Evolutionary conservation across 352 stramenopile genomes (phyloP).

Genomic region (Pythium coloratum): DNA sequence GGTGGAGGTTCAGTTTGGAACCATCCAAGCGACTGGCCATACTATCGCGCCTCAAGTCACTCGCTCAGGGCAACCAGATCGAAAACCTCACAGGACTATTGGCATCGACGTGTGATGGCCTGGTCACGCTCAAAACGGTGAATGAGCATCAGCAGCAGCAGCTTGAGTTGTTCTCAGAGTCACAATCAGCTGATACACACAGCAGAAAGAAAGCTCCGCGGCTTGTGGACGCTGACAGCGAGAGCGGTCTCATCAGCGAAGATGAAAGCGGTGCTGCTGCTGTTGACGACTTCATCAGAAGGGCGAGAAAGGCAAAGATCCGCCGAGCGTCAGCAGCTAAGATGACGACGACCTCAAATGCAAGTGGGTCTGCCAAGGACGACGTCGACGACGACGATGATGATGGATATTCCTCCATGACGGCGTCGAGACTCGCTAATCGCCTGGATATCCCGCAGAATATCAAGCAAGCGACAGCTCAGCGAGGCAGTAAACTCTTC

Average conservation of each 20-base stretch:
- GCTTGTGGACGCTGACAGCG: background rate
- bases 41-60: constrained; percentile 39
- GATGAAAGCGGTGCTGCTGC: constrained; percentile 11
- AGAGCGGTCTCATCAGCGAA: constrained; percentile 1
- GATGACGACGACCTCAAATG: background rate
- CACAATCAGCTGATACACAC: background rate
- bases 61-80: constrained; percentile 40
- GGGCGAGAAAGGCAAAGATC: constrained; percentile 47
- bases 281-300: constrained; percentile 36
- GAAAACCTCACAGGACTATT: constrained; percentile 23
- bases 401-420: constrained; percentile 21
- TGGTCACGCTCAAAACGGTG: constrained; percentile 31
- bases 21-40: constrained; percentile 33
- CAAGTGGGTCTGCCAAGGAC: background rate
- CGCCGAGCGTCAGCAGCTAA: constrained; percentile 35
- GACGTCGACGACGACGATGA: constrained; percentile 25
- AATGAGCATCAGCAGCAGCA: constrained; percentile 32
- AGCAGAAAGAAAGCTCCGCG: background rate
- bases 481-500: constrained; percentile 60
- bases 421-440: constrained; percentile 20
- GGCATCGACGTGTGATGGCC: constrained; percentile 23
- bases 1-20: constrained; percentile 34
- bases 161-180: constrained; percentile 21
- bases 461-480: constrained; percentile 43
- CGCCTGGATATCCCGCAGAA: constrained; percentile 43